Evolutionary conservation across 192 early-diverging fungal species (phyloP).

Genomic region (Mortierella hygrophila): DNA sequence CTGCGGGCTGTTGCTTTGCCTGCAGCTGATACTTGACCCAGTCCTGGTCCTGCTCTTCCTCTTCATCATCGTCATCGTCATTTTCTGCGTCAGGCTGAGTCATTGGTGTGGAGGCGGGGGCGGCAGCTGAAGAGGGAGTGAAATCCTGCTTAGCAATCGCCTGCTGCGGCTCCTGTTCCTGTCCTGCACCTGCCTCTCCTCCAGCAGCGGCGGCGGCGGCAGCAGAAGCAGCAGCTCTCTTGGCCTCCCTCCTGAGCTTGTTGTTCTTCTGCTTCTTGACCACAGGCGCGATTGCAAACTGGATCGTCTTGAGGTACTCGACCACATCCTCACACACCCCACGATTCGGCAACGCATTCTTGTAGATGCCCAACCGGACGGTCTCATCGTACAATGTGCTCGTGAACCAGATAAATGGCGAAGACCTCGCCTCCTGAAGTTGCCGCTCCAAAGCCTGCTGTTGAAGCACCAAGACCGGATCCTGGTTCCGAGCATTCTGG

Average conservation of each 20-base stretch:
- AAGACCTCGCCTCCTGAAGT: slow-evolving; percentile 34
- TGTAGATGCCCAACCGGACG: slow-evolving; percentile 62
- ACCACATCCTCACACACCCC: slow-evolving; percentile 33
- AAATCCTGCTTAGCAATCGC: slow-evolving; percentile 5
- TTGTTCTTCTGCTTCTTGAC: slow-evolving; percentile 35
- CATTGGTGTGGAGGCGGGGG: not conserved
- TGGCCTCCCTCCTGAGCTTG: slow-evolving; percentile 25
- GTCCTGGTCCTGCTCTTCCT: slow-evolving; percentile 19
- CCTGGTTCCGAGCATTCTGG: slow-evolving; percentile 24
- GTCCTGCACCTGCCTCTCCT: not conserved
- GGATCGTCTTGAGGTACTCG: slow-evolving; percentile 28
- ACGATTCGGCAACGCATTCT: slow-evolving; percentile 47
- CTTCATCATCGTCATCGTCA: slow-evolving; percentile 33
- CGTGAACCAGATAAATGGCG: slow-evolving; percentile 61
- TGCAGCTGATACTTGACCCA: slow-evolving; percentile 41
- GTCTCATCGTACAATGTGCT: slow-evolving; percentile 26
- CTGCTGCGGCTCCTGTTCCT: not conserved
- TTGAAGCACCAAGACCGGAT: slow-evolving; percentile 37
- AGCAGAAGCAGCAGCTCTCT: slow-evolving; percentile 16
- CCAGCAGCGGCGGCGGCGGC: not conserved
- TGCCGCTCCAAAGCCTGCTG: slow-evolving; percentile 36
- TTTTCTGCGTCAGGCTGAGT: not conserved
- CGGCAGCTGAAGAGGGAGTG: not conserved
- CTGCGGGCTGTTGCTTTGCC: slow-evolving; percentile 10
- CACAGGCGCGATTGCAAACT: slow-evolving; percentile 11